Percentiles rank a stretch among this genome's conserved stretches.
Conservation (phyloP, 495 filamentous ascomycete genomes). For the Trichoderma asperelloides region DNA sequence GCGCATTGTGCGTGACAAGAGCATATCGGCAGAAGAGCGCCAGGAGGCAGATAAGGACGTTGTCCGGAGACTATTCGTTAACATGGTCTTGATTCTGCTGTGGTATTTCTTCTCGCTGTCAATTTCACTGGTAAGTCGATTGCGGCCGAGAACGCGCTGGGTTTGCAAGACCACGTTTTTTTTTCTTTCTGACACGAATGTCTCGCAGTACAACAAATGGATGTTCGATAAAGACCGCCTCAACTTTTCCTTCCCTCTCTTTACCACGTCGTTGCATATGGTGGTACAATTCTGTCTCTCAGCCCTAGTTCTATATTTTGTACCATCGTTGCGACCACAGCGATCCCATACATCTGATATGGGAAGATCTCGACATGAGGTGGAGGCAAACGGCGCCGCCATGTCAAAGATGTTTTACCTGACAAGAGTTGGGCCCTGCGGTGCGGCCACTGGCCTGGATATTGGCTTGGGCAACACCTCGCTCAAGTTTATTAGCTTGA, state of each 20-base stretch:
- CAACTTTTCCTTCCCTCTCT: conserved; percentile 89
- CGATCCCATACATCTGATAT: conserved; percentile 36
- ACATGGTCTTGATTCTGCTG: conserved; percentile 66
- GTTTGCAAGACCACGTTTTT: background rate
- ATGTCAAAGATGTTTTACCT: conserved; percentile 90
- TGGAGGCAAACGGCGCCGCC: conserved; percentile 51
- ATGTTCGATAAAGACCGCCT: conserved; percentile 87
- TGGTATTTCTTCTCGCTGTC: conserved; percentile 95
- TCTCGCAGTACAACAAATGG: conserved; percentile 92
- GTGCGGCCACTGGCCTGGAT: conserved; percentile 86
- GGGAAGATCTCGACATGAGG: conserved; percentile 40
- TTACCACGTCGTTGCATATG: conserved; percentile 95
- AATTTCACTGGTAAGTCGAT: conserved; percentile 75
- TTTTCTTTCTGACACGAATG: conserved; percentile 12
- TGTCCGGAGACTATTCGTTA: conserved; percentile 56
- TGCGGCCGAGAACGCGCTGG: background rate
- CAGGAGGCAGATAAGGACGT: conserved; percentile 64
- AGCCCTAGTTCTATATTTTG: conserved; percentile 65
- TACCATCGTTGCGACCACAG: conserved; percentile 76
- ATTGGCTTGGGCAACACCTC: conserved; percentile 96
- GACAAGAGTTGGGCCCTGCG: conserved; percentile 87
- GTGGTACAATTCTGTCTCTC: conserved; percentile 86
- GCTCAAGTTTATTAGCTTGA: conserved; percentile 88
- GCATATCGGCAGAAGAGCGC: conserved; percentile 52
- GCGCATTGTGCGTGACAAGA: conserved; percentile 49